Conservation (phyloP, 2,329 filamentous ascomycete genomes). For the Allantophomopsis cytisporea region DNA sequence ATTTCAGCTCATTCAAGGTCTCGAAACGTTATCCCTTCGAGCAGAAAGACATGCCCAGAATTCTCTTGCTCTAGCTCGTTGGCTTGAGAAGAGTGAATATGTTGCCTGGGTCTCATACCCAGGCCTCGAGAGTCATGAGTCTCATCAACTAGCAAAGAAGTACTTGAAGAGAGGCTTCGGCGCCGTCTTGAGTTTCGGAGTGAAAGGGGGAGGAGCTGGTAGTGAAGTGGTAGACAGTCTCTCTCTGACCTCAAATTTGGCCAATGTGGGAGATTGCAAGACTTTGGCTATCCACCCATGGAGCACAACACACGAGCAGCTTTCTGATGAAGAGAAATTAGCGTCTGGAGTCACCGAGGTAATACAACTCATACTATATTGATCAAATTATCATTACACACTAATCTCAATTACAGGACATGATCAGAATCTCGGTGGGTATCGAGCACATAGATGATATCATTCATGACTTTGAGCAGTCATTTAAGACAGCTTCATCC, state of each 20-base stretch:
- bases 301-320: conserved; percentile 90
- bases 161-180: conserved; percentile 79
- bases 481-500: conserved; percentile 50
- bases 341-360: conserved; percentile 73
- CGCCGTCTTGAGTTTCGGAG: conserved; percentile 84
- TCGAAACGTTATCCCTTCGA: conserved; percentile 81
- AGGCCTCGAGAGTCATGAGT: conserved; percentile 69
- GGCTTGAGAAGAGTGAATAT: conserved; percentile 71
- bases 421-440: conserved; percentile 89
- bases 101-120: conserved; percentile 93
- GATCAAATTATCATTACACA: no score
- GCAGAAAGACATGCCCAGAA: conserved; percentile 81
- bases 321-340: conserved; percentile 67
- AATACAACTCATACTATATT: neutral
- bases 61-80: conserved; percentile 63
- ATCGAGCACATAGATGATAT: conserved; percentile 97
- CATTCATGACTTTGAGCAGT: conserved; percentile 88
- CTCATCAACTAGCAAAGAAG: conserved; percentile 70
- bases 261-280: conserved; percentile 94
- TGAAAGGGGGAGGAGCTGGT: conserved; percentile 80
- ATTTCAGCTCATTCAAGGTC: conserved; percentile 77
- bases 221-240: conserved; percentile 85
- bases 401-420: conserved; percentile 38
- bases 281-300: conserved; percentile 91
- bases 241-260: conserved; percentile 89